These are phyloP conservation scores for Amanita polypyramis DNA, from an alignment of 768 basidiomycete species.

Conservation along the genomic window DNA sequence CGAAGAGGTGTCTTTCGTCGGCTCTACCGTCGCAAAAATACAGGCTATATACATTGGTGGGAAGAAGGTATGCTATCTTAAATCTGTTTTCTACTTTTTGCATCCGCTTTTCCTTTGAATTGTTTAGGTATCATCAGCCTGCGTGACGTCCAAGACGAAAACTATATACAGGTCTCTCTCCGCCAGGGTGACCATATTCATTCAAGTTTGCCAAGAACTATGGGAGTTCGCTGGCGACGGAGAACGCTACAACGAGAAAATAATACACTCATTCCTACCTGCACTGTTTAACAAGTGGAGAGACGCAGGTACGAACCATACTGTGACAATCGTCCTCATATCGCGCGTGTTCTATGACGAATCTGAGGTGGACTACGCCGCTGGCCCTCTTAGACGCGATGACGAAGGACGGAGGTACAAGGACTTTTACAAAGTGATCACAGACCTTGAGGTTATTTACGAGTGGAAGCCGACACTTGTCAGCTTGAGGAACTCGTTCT, in stretches of 20 bases:
- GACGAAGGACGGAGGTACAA: conserved; percentile 80
- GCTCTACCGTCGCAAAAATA: conserved; percentile 74
- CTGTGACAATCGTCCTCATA: conserved; percentile 88
- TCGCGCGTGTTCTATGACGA: conserved; percentile 86
- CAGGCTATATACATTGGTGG: conserved; percentile 66
- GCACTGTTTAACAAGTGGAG: conserved; percentile 80
- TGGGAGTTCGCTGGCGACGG: conserved; percentile 98
- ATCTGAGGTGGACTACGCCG: conserved; percentile 70
- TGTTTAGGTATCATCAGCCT: conserved; percentile 69
- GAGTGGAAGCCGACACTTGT: conserved; percentile 87
- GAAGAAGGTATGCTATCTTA: conserved; percentile 37
- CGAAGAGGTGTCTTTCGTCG: conserved; percentile 81
- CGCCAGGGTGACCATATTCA: conserved; percentile 87
- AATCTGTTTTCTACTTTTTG: conserved; percentile 7
- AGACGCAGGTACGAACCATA: conserved; percentile 80
- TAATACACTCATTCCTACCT: conserved; percentile 94
- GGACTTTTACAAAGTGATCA: conserved; percentile 94
- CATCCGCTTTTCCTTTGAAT: conserved; percentile 1
- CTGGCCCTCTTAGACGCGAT: conserved; percentile 68
- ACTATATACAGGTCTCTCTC: conserved; percentile 84
- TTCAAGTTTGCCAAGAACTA: conserved; percentile 91
- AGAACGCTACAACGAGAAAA: conserved; percentile 92
- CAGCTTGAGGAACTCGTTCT: conserved; percentile 80
- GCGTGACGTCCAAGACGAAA: conserved; percentile 76
- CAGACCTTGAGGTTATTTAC: conserved; percentile 78